A percentile compares a stretch with the other conserved stretches of the same genome.
These are phyloP conservation scores for Orbilia ellipsospora DNA, from an alignment of 2,329 filamentous ascomycete species.

Conservation along the genomic window DNA sequence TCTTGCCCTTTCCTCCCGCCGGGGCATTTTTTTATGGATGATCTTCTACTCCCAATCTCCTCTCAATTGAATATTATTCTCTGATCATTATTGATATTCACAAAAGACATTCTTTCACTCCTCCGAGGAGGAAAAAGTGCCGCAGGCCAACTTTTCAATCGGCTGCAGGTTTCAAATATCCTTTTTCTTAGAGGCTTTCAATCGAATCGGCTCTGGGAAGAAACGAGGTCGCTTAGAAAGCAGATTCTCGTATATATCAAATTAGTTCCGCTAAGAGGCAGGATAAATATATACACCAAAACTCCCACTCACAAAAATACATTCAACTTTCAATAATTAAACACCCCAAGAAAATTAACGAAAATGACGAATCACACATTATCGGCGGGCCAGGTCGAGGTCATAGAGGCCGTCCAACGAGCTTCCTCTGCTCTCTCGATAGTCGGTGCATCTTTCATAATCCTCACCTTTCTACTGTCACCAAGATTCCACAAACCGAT, in stretches of 20 bases:
- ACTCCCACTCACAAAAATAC: conserved; percentile 1
- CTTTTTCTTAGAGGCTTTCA: too few species aligned
- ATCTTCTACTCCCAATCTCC: not conserved
- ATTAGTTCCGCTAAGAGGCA: conserved; percentile 3
- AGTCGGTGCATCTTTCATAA: conserved; percentile 76
- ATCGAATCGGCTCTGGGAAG: not conserved
- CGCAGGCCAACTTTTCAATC: conserved; percentile 11
- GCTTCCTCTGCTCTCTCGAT: conserved; percentile 77
- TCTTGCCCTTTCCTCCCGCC: conserved; percentile 36
- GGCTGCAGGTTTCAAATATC: conserved; percentile 6
- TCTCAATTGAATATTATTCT: not conserved
- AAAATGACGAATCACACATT: conserved; percentile 40
- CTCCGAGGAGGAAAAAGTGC: conserved; percentile 33
- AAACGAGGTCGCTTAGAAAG: conserved; percentile 1
- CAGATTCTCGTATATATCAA: not conserved
- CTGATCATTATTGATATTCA: conserved; percentile 8
- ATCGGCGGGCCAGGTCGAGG: conserved; percentile 19
- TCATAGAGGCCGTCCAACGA: conserved; percentile 60
- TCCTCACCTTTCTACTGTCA: conserved; percentile 76
- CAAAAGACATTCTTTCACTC: conserved; percentile 12
- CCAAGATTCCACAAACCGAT: conserved; percentile 84
- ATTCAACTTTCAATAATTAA: conserved; percentile 9
- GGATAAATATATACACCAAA: conserved; percentile 5
- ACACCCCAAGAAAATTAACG: not conserved
- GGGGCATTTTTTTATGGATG: conserved; percentile 29